These are phyloP conservation scores for Xerocomus nothofagi DNA, from an alignment of 1,284 basidiomycete species.

Conservation along the genomic window DNA sequence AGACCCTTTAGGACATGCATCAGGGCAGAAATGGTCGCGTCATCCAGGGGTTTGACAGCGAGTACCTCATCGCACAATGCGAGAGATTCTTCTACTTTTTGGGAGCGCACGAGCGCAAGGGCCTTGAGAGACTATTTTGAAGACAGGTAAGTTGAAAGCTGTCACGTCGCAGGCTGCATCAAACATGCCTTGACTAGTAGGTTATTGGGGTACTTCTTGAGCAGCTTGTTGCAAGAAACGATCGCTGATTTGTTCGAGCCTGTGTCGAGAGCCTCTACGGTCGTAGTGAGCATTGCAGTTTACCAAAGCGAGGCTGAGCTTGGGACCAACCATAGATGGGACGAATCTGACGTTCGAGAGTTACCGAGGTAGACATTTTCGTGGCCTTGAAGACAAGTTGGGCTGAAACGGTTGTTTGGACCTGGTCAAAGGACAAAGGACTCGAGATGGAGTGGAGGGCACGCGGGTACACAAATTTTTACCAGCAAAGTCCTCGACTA, in stretches of 20 bases:
- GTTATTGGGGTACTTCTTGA: constrained; percentile 78
- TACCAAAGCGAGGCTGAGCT: background rate
- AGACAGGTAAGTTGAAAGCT: background rate
- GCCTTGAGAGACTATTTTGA: constrained; percentile 68
- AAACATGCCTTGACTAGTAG: constrained; percentile 65
- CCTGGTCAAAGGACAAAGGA: background rate
- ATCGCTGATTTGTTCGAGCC: constrained; percentile 84
- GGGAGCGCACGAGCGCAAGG: constrained; percentile 75
- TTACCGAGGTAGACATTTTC: constrained; percentile 43
- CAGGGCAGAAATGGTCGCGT: constrained; percentile 72
- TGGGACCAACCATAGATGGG: constrained; percentile 68
- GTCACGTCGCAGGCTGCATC: background rate
- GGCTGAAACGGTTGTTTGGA: background rate
- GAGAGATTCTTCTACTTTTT: constrained; percentile 80
- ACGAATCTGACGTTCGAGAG: constrained; percentile 75
- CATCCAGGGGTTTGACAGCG: constrained; percentile 64
- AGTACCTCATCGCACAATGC: constrained; percentile 79
- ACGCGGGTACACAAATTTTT: constrained; percentile 28
- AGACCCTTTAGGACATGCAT: constrained; percentile 76
- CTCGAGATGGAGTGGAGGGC: constrained; percentile 2
- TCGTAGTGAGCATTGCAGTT: constrained; percentile 9
- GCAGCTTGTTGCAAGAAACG: constrained; percentile 77
- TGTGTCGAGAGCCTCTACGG: constrained; percentile 77
- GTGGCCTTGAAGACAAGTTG: background rate
- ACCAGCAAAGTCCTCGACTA: constrained; percentile 17